These are phyloP conservation scores for Solanum etuberosum DNA, from an alignment of 257 asterid species.

Conservation along the genomic window DNA sequence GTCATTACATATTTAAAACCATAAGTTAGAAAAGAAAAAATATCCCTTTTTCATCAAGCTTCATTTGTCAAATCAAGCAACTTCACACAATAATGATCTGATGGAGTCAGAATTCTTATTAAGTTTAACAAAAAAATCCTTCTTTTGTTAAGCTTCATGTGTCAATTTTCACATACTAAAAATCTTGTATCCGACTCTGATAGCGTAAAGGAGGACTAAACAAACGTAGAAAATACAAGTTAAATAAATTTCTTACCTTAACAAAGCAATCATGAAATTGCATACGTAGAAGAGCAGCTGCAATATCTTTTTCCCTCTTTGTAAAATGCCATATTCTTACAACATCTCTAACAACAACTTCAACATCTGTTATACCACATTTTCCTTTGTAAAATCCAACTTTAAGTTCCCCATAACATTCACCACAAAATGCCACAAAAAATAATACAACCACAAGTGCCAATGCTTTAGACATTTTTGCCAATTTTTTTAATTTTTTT, in stretches of 20 bases:
- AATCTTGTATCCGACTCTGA: background rate
- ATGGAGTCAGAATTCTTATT: background rate
- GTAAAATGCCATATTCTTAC: background rate
- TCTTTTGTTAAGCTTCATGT: too few species aligned
- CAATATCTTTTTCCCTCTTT: constrained; percentile 21
- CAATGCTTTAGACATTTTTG: background rate
- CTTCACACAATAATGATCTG: background rate
- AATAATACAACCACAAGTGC: background rate
- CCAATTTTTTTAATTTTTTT: background rate
- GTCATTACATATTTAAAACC: too few species aligned
- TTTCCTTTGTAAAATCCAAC: constrained; percentile 35
- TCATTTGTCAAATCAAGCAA: background rate
- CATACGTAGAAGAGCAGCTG: constrained; percentile 49
- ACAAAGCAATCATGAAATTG: constrained; percentile 65
- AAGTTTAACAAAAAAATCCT: too few species aligned
- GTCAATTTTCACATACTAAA: background rate
- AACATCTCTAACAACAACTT: constrained; percentile 12
- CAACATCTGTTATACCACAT: constrained; percentile 23
- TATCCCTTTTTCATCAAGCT: background rate
- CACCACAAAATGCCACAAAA: background rate
- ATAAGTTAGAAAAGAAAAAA: rapidly evolving
- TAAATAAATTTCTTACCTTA: constrained; percentile 17
- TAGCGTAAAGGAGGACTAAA: background rate
- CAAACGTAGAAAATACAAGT: background rate
- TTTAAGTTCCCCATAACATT: constrained; percentile 1